Evolutionary conservation across 495 filamentous ascomycete genomes (phyloP).

Genomic region (Aspergillus funiculosus): DNA sequence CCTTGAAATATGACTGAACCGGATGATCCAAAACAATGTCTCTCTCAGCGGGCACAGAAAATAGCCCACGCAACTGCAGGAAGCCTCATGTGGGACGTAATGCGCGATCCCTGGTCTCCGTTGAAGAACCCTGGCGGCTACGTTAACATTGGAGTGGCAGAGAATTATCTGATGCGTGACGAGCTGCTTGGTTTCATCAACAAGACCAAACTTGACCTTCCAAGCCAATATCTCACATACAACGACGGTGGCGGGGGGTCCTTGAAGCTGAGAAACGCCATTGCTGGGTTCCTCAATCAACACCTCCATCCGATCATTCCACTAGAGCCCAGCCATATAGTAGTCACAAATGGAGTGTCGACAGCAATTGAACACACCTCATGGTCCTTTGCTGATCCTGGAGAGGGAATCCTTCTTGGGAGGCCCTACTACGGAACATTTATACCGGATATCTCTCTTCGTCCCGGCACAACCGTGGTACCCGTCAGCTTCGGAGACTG

Average conservation of each 20-base stretch:
- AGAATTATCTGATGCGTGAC: constrained; percentile 38
- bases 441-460: constrained; percentile 27
- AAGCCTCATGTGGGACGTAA: neutral
- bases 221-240: constrained; percentile 39
- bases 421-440: constrained; percentile 49
- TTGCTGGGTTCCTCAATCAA: constrained; percentile 42
- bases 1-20: neutral
- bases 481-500: constrained; percentile 39
- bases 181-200: constrained; percentile 30
- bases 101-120: constrained; percentile 16
- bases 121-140: constrained; percentile 35
- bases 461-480: constrained; percentile 30
- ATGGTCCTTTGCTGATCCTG: constrained; percentile 38
- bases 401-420: constrained; percentile 47
- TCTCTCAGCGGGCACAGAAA: neutral
- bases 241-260: constrained; percentile 34
- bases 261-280: constrained; percentile 30
- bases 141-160: constrained; percentile 37
- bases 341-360: constrained; percentile 46
- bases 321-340: constrained; percentile 36
- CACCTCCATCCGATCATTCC: constrained; percentile 36
- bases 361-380: constrained; percentile 42
- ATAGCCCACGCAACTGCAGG: neutral
- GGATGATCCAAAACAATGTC: neutral
- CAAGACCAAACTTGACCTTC: constrained; percentile 28